Evolutionary conservation across 257 asterid species (phyloP), one percentile per base, ranked within the genome.

Genomic region (Solanum arcanum): DNA sequence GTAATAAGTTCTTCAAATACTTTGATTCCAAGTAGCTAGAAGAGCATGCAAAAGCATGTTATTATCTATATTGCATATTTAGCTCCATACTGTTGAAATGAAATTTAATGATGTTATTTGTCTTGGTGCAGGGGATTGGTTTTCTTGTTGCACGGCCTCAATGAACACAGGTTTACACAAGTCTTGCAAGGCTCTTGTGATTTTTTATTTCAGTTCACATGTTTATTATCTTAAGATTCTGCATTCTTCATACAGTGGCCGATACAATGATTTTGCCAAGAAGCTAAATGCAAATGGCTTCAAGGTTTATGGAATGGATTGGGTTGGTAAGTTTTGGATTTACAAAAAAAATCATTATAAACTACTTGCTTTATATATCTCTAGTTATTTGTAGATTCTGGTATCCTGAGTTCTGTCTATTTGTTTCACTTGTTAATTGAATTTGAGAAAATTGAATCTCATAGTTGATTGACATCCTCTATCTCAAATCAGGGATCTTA

Each of bases 241-340:
- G 56, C 44, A 72, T 23, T 14, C 64, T 83, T 76, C 70, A 35
- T 37, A 86, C 96, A 96, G 98, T 89, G 98, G 98, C 47, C 93
- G 98, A 88, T 96, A 96, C 82, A 90, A 59, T 84, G 93, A 92
- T 89, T 95, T 96, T 70, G 98, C 99, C 87, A 95, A 94, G 93
- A 94, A 90, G 86, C 92, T 96, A 84, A 96, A 93, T 89, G 95
- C 92, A 86, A 93, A 95, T 89, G 98, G 98, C 89, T 94, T 92
- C 90, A 95, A 95, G 91, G 98, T 94, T 64, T 93, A 94, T 66
- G 99, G 95, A 83, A 94, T 97, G 98, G 99, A 97, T 86, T 97
- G 99, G 99, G 92, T 97, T 90, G 99, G 99, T 97, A 88, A 90
- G 98, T 89, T 86, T 74, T 78, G 44, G 15, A 33, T 31, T 49